Conservation (phyloP, 805 yeast genomes). For the Metschnikowia lochheadii region DNA sequence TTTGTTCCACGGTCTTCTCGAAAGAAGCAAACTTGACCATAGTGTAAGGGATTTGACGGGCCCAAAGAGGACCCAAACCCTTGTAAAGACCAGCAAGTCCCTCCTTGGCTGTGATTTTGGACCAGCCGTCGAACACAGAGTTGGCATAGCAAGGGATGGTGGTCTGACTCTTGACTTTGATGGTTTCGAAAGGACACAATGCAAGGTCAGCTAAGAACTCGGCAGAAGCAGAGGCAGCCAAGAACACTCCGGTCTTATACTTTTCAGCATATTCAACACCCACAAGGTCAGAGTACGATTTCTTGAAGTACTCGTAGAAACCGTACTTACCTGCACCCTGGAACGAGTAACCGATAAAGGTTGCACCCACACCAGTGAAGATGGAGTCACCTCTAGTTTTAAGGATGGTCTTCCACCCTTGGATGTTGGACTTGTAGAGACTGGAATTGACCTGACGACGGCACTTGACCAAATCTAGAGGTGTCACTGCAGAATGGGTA, state of each 20-base stretch:
- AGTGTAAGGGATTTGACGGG: constrained; percentile 96
- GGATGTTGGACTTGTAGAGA: constrained; percentile 69
- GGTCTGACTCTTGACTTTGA: constrained; percentile 92
- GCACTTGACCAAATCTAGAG: constrained; percentile 89
- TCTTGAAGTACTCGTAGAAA: constrained; percentile 86
- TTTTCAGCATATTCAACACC: constrained; percentile 60
- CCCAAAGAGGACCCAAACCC: constrained; percentile 91
- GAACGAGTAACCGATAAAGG: constrained; percentile 85
- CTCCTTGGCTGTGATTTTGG: constrained; percentile 59
- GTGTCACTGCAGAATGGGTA: constrained; percentile 90
- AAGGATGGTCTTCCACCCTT: constrained; percentile 77
- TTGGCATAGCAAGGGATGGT: constrained; percentile 81
- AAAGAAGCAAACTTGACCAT: constrained; percentile 96
- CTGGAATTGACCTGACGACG: constrained; percentile 81
- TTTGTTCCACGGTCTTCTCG: constrained; percentile 81
- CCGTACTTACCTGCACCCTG: constrained; percentile 99
- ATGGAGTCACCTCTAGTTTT: constrained; percentile 75
- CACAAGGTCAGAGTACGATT: constrained; percentile 61
- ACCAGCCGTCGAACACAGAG: constrained; percentile 61
- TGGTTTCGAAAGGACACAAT: constrained; percentile 92
- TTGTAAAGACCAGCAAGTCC: constrained; percentile 77
- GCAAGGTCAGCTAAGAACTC: constrained; percentile 89
- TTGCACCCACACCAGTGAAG: constrained; percentile 88
- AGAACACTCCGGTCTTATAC: constrained; percentile 68
- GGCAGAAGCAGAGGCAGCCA: constrained; percentile 88